Conservation (phyloP, 2,329 filamentous ascomycete species). For the Helicocarpus griseus region DNA sequence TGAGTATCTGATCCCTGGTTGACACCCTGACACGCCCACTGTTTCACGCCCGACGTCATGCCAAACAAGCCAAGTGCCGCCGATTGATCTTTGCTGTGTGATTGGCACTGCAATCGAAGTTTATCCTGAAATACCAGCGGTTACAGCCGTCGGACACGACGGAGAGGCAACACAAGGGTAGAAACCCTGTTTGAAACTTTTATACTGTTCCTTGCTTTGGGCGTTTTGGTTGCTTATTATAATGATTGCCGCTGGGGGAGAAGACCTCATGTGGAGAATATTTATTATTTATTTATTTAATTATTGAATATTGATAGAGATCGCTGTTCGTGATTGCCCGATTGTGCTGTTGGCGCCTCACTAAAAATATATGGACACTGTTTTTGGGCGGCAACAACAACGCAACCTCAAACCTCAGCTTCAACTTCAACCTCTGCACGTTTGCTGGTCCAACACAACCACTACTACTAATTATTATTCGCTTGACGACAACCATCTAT, state of each 20-base stretch:
- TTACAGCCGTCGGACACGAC: neutral
- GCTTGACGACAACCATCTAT: neutral
- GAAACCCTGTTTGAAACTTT: neutral
- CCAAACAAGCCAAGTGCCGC: neutral
- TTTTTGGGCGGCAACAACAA: too few relatives aligned
- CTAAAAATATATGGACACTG: neutral
- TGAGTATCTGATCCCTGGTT: neutral
- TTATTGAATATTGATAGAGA: too few relatives aligned
- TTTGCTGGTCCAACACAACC: too few relatives aligned
- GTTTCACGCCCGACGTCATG: neutral
- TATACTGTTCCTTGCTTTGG: neutral
- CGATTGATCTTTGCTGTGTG: neutral
- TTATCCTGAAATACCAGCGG: too few relatives aligned
- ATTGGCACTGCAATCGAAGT: neutral
- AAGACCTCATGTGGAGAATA: too few relatives aligned
- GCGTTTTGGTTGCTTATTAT: neutral
- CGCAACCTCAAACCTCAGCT: too few relatives aligned
- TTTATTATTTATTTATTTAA: too few relatives aligned
- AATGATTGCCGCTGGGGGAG: neutral
- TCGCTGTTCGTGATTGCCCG: neutral
- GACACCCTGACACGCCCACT: neutral
- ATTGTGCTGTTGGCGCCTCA: neutral
- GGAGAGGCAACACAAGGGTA: neutral
- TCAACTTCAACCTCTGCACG: too few relatives aligned
- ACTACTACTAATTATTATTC: too few relatives aligned